phyloP scores from a whole-genome alignment of 495 filamentous ascomycete species.

The Penicillium paxilli region DNA sequence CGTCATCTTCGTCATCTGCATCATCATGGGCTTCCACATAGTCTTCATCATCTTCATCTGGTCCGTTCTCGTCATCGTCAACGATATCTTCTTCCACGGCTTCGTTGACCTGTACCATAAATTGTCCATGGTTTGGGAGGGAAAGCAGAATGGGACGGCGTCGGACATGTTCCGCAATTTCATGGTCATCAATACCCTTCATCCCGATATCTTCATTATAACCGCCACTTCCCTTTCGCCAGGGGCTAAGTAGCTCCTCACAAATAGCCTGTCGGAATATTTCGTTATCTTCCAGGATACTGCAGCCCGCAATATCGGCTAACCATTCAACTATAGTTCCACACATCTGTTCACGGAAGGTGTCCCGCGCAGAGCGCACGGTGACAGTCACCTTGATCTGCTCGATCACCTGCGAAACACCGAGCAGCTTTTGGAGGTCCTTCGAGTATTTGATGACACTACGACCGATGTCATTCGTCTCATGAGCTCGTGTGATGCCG shows the following conservation, averaged over 20 bases:
- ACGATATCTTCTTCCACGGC: constrained; percentile 51
- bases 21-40: constrained; percentile 47
- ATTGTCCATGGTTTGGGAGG: constrained; percentile 38
- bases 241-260: constrained; percentile 83
- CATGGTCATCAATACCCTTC: constrained; percentile 89
- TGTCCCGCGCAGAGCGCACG: constrained; percentile 89
- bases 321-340: constrained; percentile 98
- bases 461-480: constrained; percentile 83
- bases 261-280: constrained; percentile 81
- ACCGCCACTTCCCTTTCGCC: constrained; percentile 84
- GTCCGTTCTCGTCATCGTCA: constrained; percentile 28
- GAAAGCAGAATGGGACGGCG: constrained; percentile 40
- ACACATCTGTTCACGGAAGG: constrained; percentile 97
- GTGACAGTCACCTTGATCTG: constrained; percentile 96
- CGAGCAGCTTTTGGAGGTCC: constrained; percentile 69
- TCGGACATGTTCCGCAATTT: constrained; percentile 43
- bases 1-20: constrained; percentile 46
- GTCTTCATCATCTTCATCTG: constrained; percentile 42
- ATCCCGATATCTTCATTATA: constrained; percentile 80
- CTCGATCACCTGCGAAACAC: constrained; percentile 80
- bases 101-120: constrained; percentile 45
- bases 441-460: constrained; percentile 76
- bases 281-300: constrained; percentile 74
- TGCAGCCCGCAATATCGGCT: constrained; percentile 86
- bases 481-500: constrained; percentile 73